Percentiles rank a stretch among this genome's conserved stretches.
Evolutionary conservation across 2,329 filamentous ascomycete species (phyloP).

Genomic region (Orbilia brochopaga): DNA sequence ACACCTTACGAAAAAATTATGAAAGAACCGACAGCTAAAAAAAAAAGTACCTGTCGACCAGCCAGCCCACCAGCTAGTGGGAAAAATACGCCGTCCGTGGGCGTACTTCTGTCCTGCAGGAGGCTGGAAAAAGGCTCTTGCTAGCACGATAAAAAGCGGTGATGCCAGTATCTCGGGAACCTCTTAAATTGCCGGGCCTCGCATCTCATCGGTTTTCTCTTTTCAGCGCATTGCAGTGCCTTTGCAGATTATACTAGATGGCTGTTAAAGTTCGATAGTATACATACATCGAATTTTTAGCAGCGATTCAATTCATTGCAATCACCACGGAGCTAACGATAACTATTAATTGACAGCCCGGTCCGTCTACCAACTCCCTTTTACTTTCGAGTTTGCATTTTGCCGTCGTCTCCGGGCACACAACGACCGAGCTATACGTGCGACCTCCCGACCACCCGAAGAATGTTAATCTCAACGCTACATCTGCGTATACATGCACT

Average conservation of each 20-base stretch:
- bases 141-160: conserved; percentile 13
- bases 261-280: no score
- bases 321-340: no score
- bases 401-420: neutral
- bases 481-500: no score
- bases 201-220: conserved; percentile 51
- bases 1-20: conserved; percentile 3
- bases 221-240: conserved; percentile 50
- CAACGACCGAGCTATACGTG: neutral
- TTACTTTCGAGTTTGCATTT: neutral
- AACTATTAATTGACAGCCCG: no score
- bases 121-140: conserved; percentile 46
- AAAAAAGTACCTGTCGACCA: conserved; percentile 31
- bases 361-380: no score
- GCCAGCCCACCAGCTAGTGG: conserved; percentile 27
- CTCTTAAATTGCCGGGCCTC: conserved; percentile 42
- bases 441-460: neutral
- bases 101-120: conserved; percentile 48
- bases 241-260: conserved; percentile 29
- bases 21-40: neutral
- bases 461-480: no score
- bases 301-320: no score
- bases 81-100: conserved; percentile 41
- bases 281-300: no score
- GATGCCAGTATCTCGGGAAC: conserved; percentile 37